phyloP scores from a whole-genome alignment of 2,329 filamentous ascomycete genomes.

The Calonectria hongkongensis region DNA sequence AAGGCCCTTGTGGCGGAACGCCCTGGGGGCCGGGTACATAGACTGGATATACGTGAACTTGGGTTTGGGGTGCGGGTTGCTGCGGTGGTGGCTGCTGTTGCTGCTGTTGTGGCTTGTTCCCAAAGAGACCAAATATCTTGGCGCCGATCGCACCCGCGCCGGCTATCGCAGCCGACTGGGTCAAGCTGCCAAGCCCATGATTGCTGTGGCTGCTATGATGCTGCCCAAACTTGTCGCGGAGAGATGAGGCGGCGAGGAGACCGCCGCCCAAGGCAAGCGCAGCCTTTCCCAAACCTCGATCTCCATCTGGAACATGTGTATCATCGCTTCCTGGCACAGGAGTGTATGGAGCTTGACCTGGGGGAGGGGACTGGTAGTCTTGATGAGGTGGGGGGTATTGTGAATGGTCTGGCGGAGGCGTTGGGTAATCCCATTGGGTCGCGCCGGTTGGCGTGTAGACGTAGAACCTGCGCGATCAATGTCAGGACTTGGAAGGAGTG shows the following conservation, averaged over 20 bases:
- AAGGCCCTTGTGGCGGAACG: slow-evolving; percentile 13
- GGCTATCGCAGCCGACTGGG: slow-evolving; percentile 34
- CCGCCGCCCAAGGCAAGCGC: slow-evolving; percentile 36
- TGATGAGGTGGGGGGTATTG: slow-evolving; percentile 3
- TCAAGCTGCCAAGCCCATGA: slow-evolving; percentile 34
- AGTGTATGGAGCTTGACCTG: slow-evolving; percentile 5
- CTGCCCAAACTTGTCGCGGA: slow-evolving; percentile 18
- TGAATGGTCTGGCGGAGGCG: slow-evolving; percentile 25
- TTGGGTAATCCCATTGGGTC: slow-evolving; percentile 40
- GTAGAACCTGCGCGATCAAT: slow-evolving; percentile 32
- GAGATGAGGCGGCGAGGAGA: slow-evolving; percentile 23
- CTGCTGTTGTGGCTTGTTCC: slow-evolving; percentile 33
- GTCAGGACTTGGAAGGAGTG: not conserved
- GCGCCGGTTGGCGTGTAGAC: slow-evolving; percentile 33
- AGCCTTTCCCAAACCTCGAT: slow-evolving; percentile 38
- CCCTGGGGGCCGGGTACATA: slow-evolving; percentile 38
- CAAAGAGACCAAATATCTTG: slow-evolving; percentile 36
- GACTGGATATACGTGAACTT: slow-evolving; percentile 39
- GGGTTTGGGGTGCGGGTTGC: slow-evolving; percentile 27
- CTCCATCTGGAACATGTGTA: slow-evolving; percentile 26
- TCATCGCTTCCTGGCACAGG: not conserved
- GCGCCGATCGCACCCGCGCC: slow-evolving; percentile 38
- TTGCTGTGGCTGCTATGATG: slow-evolving; percentile 19
- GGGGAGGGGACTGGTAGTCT: not conserved
- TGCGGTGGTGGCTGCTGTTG: slow-evolving; percentile 19